A percentile compares a stretch with the other conserved stretches of the same genome.
These are phyloP conservation scores for Phytopythium delawarense DNA, from an alignment of 352 stramenopile genomes.

Conservation along the genomic window DNA sequence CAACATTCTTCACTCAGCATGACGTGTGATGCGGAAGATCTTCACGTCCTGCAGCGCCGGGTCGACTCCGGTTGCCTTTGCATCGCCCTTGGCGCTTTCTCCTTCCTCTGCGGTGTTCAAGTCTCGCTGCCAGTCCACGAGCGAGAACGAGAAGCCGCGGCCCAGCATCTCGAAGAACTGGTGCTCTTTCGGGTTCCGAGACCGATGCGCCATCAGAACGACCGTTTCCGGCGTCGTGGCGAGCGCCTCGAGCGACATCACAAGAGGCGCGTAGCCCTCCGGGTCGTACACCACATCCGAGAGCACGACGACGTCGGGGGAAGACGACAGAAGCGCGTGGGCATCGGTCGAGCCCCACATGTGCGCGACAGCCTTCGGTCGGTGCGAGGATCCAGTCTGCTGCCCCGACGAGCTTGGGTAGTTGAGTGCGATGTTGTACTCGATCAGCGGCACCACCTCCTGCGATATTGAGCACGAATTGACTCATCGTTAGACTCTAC, in stretches of 20 bases:
- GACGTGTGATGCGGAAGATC: conserved; percentile 52
- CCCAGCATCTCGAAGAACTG: conserved; percentile 72
- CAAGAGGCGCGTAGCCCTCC: conserved; percentile 60
- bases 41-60: conserved; percentile 59
- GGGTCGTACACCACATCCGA: conserved; percentile 84
- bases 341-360: conserved; percentile 47
- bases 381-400: neutral
- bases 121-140: conserved; percentile 37
- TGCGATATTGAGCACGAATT: conserved; percentile 9
- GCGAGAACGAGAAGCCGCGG: conserved; percentile 36
- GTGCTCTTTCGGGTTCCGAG: conserved; percentile 75
- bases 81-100: conserved; percentile 10
- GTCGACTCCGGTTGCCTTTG: conserved; percentile 11
- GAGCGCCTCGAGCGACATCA: conserved; percentile 48
- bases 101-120: conserved; percentile 8
- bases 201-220: conserved; percentile 75
- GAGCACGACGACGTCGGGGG: conserved; percentile 63
- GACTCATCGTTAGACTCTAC: conserved; percentile 7
- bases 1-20: neutral
- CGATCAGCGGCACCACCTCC: conserved; percentile 65
- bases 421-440: conserved; percentile 79
- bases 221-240: conserved; percentile 28
- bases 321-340: conserved; percentile 22
- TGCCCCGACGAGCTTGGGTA: conserved; percentile 15
- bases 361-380: conserved; percentile 30